phyloP scores from a whole-genome alignment of 257 asterid species.

The Buddleja alternifolia region DNA sequence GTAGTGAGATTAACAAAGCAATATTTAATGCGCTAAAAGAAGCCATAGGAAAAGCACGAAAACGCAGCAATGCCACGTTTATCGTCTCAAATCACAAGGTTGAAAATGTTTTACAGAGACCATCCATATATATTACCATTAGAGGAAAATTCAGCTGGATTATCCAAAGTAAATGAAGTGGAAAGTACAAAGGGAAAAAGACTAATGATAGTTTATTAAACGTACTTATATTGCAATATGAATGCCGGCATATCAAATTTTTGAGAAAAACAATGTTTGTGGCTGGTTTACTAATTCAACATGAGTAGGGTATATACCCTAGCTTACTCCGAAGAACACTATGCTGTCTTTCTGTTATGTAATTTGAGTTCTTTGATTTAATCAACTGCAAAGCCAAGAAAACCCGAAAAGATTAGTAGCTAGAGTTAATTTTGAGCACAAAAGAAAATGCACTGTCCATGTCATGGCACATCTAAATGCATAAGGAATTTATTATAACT shows the following conservation, averaged over 20 bases:
- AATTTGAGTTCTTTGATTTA: not conserved
- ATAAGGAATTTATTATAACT: not conserved
- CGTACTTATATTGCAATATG: not conserved
- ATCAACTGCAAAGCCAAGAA: slow-evolving; percentile 25
- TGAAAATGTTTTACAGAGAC: not conserved
- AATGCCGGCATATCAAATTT: slow-evolving; percentile 14
- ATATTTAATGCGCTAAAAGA: not conserved
- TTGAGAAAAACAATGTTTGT: slow-evolving; percentile 5
- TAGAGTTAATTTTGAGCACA: not conserved
- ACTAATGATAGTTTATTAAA: not conserved
- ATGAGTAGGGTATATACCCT: too few species aligned
- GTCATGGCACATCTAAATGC: not conserved
- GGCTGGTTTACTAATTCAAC: not conserved
- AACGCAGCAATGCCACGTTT: not conserved
- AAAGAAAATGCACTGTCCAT: not conserved
- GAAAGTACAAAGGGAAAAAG: slow-evolving; percentile 4
- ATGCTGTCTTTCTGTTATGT: slow-evolving; percentile 1
- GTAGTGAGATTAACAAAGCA: not conserved
- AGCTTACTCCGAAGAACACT: slow-evolving; percentile 14
- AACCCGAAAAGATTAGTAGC: not conserved
- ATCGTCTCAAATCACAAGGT: not conserved
- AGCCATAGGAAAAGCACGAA: slow-evolving; percentile 28
- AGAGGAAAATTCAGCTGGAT: not conserved
- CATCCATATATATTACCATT: not conserved
- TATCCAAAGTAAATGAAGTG: slow-evolving; percentile 11